Base-by-base conservation (phyloP, 495 filamentous ascomycete genomes). In the Glarea lozoyensis region DNA sequence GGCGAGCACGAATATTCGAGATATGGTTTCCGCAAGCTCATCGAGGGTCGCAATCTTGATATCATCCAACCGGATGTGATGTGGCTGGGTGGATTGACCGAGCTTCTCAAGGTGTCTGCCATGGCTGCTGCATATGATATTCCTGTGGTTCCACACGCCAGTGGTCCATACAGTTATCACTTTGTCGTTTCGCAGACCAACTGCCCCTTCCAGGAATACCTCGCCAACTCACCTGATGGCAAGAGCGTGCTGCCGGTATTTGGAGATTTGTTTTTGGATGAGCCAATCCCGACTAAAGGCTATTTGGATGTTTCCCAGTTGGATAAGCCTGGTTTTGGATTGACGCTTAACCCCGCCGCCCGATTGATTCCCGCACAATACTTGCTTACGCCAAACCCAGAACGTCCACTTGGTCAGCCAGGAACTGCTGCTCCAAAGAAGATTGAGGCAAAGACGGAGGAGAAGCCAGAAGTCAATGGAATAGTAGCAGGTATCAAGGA, bases 61-160 rank as follows among this genome's bases (percentile, higher is more conserved):
- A 94, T 95, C 59, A 75, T 95, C 55, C 88, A 94, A 59, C 88
- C 88, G 5, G 88, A 95, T 55, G 86, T 95, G 34, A 95, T 94
- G 88, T 95, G 88, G 88, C 74, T 94, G 10, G 88, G 88, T 38
- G 88, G 88, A 45, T 62, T 95, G 72, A 95, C 88, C 1, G 88
- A 94, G 62, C 71, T 95, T 34, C 82, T 94, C 50, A 89, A 86
- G 62, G 78, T 94, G 43, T 78, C 88, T 10, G 84, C 87, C 15
- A 81, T 89, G 72, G 88, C 88, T 12, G 77, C 87, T 4, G 88
- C 88, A 2, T 95, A 94, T 61, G 88, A 95, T 56, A 81, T 95
- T 29, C 86, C 87, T 20, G 87, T 95, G 3, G 86, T 94, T n/a
- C 88, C 88, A 15, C 88, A 95, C 56, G 88, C 88, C 6, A 88